Base-by-base conservation (phyloP, 169 alveolate species). In the Sarcocystis neurona region DNA sequence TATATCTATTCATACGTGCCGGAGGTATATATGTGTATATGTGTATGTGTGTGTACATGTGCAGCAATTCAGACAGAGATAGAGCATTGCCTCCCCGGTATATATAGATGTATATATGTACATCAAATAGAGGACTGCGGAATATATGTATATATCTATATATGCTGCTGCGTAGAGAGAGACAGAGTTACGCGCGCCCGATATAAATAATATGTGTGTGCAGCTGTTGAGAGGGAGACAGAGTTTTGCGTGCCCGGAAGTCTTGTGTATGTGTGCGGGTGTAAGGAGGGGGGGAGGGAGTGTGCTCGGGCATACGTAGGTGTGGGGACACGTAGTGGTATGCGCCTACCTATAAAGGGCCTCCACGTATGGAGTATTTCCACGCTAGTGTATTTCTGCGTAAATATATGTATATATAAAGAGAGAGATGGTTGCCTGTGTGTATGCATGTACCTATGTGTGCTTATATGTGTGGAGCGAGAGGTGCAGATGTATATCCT, bases 391-490 rank as follows among this genome's bases (percentile, higher is more conserved):
- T 1, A 68, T 39, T 23, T 72, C 15, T 60, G 75, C 34, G n/a
- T 80, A 34, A 58, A 37, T 90, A 86, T 39, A 3, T 91, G 10
- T 78, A 91, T 34, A 87, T 80, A 30, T 86, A 30, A 15, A 85
- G 15, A 58, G 84, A 41, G 74, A 82, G 46, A 43, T 92, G 80
- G 47, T 27, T 12, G 92, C 75, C 72, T 34, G 79, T 77, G 10
- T 15, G 0, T 44, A 41, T 86, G 43, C n/a, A 85, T 30, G 60
- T 89, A 41, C 68, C 88, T 68, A 43, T 92, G 80, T 74, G 30
- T 12, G 92, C 75, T 74, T 34, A 88, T 77, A 12, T 15, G 0
- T 44, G 37, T 0, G n/a, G 30, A 46, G 74, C 58, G 47, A 60
- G 74, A 72, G 60, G 50, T 75, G 77, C 87, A 88, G 84, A 48